Evolutionary conservation across 192 early-diverging fungal genomes (phyloP).

Genomic region (Neocallimastix lanati): DNA sequence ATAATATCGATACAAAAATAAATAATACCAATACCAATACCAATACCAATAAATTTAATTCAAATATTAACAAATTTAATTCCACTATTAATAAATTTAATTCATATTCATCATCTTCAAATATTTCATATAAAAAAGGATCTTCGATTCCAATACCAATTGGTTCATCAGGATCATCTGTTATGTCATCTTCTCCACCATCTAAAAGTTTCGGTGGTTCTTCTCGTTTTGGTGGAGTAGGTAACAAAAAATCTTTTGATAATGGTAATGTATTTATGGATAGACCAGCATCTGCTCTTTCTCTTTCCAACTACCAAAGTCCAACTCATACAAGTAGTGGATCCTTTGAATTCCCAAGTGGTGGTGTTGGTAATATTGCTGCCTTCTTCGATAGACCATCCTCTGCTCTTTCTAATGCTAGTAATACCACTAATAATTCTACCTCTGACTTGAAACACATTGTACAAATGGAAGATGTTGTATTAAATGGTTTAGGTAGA

Average conservation of each 20-base stretch:
- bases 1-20: too few species aligned
- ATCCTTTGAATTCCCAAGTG: background rate
- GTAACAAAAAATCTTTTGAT: background rate
- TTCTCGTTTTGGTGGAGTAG: background rate
- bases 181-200: background rate
- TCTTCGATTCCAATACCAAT: background rate
- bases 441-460: background rate
- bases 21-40: too few species aligned
- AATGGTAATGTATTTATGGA: background rate
- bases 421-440: background rate
- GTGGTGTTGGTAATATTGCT: background rate
- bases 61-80: too few species aligned
- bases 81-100: too few species aligned
- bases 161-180: background rate
- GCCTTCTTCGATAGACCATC: background rate
- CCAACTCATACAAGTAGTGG: background rate
- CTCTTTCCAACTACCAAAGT: background rate
- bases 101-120: too few species aligned
- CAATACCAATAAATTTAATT: too few species aligned
- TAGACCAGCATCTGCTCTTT: background rate
- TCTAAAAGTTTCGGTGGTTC: background rate
- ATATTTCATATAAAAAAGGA: background rate
- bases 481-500: background rate
- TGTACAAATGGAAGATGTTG: background rate
- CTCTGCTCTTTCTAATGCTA: background rate